Base-by-base conservation (phyloP, 768 basidiomycete species). In the Plicaturopsis crispa region DNA sequence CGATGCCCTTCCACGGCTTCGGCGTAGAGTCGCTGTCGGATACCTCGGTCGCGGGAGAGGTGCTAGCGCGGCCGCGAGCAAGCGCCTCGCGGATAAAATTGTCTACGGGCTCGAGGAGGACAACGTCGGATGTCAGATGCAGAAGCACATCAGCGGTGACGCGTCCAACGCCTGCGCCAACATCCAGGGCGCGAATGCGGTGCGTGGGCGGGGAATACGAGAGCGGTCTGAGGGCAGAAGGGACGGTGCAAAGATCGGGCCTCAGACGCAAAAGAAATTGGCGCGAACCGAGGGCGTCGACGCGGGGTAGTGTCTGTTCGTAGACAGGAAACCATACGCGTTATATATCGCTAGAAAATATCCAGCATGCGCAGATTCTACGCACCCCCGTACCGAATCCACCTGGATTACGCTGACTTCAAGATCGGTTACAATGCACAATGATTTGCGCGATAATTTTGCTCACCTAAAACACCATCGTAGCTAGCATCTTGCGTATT, bases 121-220 rank as follows among this genome's bases (percentile, higher is more conserved):
- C 80, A 34, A 97, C 89, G 48, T 90, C 84, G 17, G 80, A 73
- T 45, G 92, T 74, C 38, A 97, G 80, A 50, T 83, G 84, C n/a
- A 97, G 74, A 23, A 99, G 77, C 10, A 92, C 88, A 47, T 86
- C 79, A 2, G 77, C 68, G 1, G 92, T 94, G 19, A 96, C 91
- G 37, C 94, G 80, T 8, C 94, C 94, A 34, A 99, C 82, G 8
- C 94, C 94, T 5, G 92, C 92, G 12, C 86, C 94, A 41, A 92
- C 89, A 52, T 99, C 94, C 16, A 99, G 72, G 0, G 86, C 92
- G 32, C 88, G 76, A 19, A 68, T 75, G 33, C 77, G 67, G 17
- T 69, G 65, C 8, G 54, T 50, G 48, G 36, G 30, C 38, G 46
- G 30, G 33, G 39, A 50, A 31, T 51, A 52, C 38, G 52, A 45